Conservation (phyloP, 306 rosid genomes). For the Crotalaria pallida region DNA sequence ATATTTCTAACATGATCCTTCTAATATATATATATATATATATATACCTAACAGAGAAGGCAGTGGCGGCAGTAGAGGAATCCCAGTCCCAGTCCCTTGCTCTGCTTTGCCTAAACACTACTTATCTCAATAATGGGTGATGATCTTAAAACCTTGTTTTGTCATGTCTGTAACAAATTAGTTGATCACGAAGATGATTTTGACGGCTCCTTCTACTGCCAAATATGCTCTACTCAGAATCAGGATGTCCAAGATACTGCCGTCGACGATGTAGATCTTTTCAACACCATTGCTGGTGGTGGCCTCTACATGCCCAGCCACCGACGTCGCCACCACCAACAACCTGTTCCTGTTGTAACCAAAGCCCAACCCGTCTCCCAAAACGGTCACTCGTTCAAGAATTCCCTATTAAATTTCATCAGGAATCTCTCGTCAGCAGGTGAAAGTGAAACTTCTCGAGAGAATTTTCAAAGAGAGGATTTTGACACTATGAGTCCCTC, state of each 20-base stretch:
- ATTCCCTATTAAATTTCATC: too few species aligned
- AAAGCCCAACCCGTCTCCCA: conserved; percentile 54
- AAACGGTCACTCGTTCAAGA: conserved; percentile 30
- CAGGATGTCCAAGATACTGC: conserved; percentile 55
- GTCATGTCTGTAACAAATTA: conserved; percentile 48
- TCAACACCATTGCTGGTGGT: conserved; percentile 27
- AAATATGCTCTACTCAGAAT: conserved; percentile 45
- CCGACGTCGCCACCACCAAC: too few species aligned
- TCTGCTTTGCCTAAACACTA: too few species aligned
- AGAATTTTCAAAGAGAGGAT: conserved; percentile 6
- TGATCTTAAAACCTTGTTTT: conserved; percentile 26
- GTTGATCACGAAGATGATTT: conserved; percentile 38
- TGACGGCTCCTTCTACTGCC: conserved; percentile 78
- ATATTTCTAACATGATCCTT: too few species aligned
- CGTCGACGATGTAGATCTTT: conserved; percentile 56
- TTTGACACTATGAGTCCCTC: conserved; percentile 24
- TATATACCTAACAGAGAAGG: too few species aligned
- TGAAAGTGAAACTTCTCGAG: conserved; percentile 22
- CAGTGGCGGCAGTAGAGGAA: too few species aligned
- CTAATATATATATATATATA: too few species aligned
- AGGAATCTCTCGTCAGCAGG: conserved; percentile 27
- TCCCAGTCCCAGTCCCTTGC: too few species aligned
- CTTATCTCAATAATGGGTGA: too few species aligned
- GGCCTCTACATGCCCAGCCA: conserved; percentile 53
- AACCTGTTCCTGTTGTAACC: conserved; percentile 16